Percentiles rank a stretch among this genome's conserved stretches.
phyloP scores from a whole-genome alignment of 306 rosid species.

The Acmispon strigosus region DNA sequence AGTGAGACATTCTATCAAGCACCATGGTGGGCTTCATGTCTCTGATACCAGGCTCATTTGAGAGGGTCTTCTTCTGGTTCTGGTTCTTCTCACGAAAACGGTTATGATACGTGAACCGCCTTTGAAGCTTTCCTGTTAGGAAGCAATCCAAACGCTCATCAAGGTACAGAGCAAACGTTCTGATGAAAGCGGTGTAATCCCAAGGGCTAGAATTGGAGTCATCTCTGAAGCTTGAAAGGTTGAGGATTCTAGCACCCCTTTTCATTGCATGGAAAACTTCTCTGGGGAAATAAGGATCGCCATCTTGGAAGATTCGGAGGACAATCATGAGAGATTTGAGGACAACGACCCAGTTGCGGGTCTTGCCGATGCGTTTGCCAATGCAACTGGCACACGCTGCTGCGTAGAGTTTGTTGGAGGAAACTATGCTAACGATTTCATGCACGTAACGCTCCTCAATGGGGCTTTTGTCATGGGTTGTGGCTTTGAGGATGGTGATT shows the following conservation, averaged over 20 bases:
- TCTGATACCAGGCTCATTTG: constrained; percentile 32
- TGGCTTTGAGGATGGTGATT: constrained; percentile 60
- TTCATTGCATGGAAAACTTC: constrained; percentile 74
- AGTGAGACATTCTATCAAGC: constrained; percentile 45
- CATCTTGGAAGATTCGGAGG: constrained; percentile 70
- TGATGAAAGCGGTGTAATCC: constrained; percentile 71
- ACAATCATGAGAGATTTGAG: constrained; percentile 71
- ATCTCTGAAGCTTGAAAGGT: constrained; percentile 64
- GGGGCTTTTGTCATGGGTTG: constrained; percentile 65
- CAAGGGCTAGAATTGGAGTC: constrained; percentile 69
- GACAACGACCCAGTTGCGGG: constrained; percentile 72
- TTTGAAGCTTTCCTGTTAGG: constrained; percentile 72
- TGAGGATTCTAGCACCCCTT: constrained; percentile 65
- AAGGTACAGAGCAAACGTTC: constrained; percentile 64
- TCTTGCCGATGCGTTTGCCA: constrained; percentile 52
- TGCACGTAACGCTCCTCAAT: constrained; percentile 56
- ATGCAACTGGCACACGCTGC: constrained; percentile 60
- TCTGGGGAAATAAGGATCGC: constrained; percentile 72
- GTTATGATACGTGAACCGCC: constrained; percentile 24
- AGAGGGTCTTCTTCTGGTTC: neutral
- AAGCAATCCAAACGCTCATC: constrained; percentile 79
- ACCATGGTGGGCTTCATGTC: constrained; percentile 65
- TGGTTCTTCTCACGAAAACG: constrained; percentile 4
- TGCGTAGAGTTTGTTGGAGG: constrained; percentile 50
- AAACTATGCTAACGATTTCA: constrained; percentile 48